phyloP scores from a whole-genome alignment of 331 rosid genomes.

The Spiraea crenata region DNA sequence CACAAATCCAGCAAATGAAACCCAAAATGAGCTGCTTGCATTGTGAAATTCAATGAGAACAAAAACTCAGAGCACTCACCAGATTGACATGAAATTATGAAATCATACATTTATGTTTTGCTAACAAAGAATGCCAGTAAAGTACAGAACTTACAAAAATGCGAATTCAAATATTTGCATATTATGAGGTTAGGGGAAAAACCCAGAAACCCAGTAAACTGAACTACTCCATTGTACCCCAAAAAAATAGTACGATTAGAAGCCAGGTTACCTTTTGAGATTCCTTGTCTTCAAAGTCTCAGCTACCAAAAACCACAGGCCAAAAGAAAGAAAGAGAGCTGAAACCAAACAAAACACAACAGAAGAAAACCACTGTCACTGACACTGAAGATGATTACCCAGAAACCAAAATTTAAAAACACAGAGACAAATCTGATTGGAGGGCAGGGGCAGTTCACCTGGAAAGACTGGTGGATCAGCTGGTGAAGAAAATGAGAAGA shows the following conservation, averaged over 20 bases:
- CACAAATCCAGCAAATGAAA: neutral
- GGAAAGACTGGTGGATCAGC: slow-evolving; percentile 40
- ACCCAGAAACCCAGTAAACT: neutral
- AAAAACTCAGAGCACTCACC: neutral
- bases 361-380: slow-evolving; percentile 2
- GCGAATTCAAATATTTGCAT: neutral
- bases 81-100: neutral
- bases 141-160: neutral
- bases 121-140: neutral
- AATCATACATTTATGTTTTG: neutral
- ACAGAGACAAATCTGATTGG: slow-evolving; percentile 1
- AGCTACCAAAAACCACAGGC: slow-evolving; percentile 10
- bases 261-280: neutral
- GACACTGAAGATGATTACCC: slow-evolving; percentile 1
- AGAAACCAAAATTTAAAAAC: neutral
- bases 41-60: neutral
- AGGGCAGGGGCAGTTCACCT: slow-evolving; percentile 44
- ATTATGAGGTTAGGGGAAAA: neutral
- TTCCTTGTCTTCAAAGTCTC: slow-evolving; percentile 21
- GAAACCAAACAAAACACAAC: slow-evolving; percentile 1
- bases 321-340: slow-evolving; percentile 10
- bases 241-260: neutral
- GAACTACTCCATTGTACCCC: neutral
- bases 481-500: slow-evolving; percentile 24
- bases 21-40: neutral